phyloP scores from a whole-genome alignment of 1,284 basidiomycete genomes.

The Neotropicomus parvogracilis region DNA sequence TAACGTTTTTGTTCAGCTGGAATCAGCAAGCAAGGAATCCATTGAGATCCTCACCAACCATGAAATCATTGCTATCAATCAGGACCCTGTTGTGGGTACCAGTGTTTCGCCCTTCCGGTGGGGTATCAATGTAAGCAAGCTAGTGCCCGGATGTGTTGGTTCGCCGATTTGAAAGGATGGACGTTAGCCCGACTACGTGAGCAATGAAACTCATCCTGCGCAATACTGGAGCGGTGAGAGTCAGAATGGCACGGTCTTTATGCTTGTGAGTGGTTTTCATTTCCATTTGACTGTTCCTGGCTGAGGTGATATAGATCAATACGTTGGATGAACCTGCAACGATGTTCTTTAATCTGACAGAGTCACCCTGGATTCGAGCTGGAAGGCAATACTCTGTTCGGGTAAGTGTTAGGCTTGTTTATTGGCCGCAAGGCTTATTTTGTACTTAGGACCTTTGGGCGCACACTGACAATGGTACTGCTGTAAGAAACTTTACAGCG shows the following conservation, averaged over 20 bases:
- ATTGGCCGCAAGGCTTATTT: conserved; percentile 5
- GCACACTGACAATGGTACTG: conserved; percentile 66
- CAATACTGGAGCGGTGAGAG: conserved; percentile 59
- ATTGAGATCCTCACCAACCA: conserved; percentile 56
- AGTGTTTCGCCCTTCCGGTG: conserved; percentile 63
- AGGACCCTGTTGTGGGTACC: conserved; percentile 60
- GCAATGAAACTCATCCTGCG: conserved; percentile 48
- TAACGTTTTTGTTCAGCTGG: conserved; percentile 38
- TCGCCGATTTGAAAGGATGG: too few relatives aligned
- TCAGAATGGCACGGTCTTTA: conserved; percentile 52
- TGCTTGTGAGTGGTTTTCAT: conserved; percentile 41
- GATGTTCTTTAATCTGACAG: conserved; percentile 62
- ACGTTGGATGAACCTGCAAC: conserved; percentile 50
- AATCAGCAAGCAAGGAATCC: conserved; percentile 44
- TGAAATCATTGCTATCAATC: conserved; percentile 67
- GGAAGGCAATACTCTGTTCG: conserved; percentile 60
- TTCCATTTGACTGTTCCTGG: neutral
- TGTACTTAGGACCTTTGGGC: conserved; percentile 57
- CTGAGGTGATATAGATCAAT: conserved; percentile 40
- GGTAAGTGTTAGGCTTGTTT: conserved; percentile 32
- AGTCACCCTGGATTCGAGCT: conserved; percentile 67
- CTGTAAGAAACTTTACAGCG: conserved; percentile 59
- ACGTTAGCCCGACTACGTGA: conserved; percentile 50
- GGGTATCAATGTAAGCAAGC: conserved; percentile 51
- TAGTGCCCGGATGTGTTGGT: too few relatives aligned